phyloP scores from a whole-genome alignment of 23 red algal genomes.

The Gracilaria caudata region DNA sequence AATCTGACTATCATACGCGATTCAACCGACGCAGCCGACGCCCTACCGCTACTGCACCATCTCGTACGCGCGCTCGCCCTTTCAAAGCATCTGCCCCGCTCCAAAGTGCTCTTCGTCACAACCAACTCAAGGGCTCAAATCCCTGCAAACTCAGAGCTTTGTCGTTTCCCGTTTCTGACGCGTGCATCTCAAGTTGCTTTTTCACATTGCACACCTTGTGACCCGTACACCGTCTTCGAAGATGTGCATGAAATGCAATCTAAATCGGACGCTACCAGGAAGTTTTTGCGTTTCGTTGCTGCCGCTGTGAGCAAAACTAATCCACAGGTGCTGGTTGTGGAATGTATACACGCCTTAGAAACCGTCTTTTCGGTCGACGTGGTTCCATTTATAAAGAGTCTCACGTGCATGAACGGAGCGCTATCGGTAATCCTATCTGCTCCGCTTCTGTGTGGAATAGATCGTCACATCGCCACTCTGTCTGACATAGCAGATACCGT shows the following conservation, averaged over 20 bases:
- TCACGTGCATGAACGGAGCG: background rate
- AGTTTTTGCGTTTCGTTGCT: slow-evolving; percentile 9
- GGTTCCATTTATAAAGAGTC: slow-evolving; percentile 22
- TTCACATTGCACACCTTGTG: slow-evolving; percentile 14
- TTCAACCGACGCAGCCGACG: slow-evolving; percentile 39
- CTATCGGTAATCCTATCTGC: slow-evolving; percentile 27
- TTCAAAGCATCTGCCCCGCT: background rate
- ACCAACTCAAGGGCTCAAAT: slow-evolving; percentile 30
- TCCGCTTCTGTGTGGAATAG: slow-evolving; percentile 39
- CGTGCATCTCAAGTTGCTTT: slow-evolving; percentile 17
- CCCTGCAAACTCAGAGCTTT: background rate
- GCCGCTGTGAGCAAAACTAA: background rate
- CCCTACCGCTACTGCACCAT: slow-evolving; percentile 37
- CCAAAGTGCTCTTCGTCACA: slow-evolving; percentile 36
- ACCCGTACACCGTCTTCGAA: slow-evolving; percentile 37
- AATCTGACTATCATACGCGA: slow-evolving; percentile 44
- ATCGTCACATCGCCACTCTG: slow-evolving; percentile 34
- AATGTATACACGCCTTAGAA: slow-evolving; percentile 51
- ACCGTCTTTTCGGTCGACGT: slow-evolving; percentile 46
- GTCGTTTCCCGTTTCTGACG: slow-evolving; percentile 31
- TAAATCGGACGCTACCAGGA: background rate
- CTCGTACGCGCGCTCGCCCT: slow-evolving; percentile 9
- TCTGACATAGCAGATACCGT: slow-evolving; percentile 32
- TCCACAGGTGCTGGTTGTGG: slow-evolving; percentile 16
- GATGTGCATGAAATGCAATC: slow-evolving; percentile 13